These are phyloP conservation scores for Nevesoporus exiguus DNA, from an alignment of 768 basidiomycete species.

Conservation along the genomic window DNA sequence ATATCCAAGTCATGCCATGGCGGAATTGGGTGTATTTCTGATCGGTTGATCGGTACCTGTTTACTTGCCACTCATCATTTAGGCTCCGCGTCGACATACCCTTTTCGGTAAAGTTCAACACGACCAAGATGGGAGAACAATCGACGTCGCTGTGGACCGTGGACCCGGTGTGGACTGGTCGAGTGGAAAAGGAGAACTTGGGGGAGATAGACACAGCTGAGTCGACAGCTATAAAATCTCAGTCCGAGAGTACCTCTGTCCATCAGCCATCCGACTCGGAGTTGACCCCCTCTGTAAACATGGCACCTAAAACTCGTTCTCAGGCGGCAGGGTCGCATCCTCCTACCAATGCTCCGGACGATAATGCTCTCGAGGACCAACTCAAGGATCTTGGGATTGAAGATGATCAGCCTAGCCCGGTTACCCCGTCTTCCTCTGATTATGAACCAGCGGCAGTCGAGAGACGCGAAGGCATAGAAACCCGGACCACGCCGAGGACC, in stretches of 20 bases:
- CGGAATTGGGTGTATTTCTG: too few relatives aligned
- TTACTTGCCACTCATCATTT: background rate
- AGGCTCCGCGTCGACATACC: background rate
- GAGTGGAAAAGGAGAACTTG: background rate
- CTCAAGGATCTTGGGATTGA: background rate
- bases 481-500: background rate
- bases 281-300: background rate
- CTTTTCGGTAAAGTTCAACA: background rate
- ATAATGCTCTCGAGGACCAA: background rate
- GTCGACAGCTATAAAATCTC: background rate
- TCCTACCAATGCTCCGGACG: background rate
- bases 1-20: too few relatives aligned
- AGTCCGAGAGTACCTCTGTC: background rate
- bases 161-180: background rate
- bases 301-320: background rate
- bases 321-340: background rate
- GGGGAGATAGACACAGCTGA: background rate
- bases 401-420: background rate
- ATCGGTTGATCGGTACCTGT: background rate
- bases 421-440: background rate
- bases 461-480: background rate
- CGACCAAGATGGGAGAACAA: background rate
- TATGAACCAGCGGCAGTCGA: background rate
- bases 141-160: background rate
- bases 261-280: background rate